Percentiles rank a stretch among this genome's conserved stretches.
These are phyloP conservation scores for Microstegium vimineum DNA, from an alignment of 176 grass and related monocot genomes.

Conservation along the genomic window DNA sequence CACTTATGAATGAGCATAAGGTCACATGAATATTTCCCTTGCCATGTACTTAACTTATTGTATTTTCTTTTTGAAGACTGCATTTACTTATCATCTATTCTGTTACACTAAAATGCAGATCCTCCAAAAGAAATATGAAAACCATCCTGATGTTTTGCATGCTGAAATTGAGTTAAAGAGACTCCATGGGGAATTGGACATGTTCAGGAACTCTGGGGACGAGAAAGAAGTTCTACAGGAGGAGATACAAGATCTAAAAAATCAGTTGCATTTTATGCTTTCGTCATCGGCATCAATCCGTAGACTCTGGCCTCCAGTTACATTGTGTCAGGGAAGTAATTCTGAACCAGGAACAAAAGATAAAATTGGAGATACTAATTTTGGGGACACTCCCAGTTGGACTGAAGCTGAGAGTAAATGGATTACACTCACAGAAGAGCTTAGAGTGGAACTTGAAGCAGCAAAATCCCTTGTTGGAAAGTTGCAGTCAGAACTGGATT, in stretches of 20 bases:
- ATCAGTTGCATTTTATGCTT: constrained; percentile 73
- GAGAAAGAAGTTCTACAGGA: constrained; percentile 83
- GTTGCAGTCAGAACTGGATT: constrained; percentile 63
- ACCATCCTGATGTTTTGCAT: constrained; percentile 74
- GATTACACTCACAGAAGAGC: constrained; percentile 79
- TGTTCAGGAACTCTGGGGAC: constrained; percentile 59
- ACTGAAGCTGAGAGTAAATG: constrained; percentile 73
- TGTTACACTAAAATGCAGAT: constrained; percentile 44
- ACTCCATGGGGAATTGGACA: constrained; percentile 67
- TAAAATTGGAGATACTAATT: constrained; percentile 35
- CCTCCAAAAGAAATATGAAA: constrained; percentile 80
- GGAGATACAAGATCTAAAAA: constrained; percentile 88
- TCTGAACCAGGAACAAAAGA: constrained; percentile 49
- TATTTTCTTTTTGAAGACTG: not conserved
- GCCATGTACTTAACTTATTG: not conserved
- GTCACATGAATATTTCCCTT: constrained; percentile 25
- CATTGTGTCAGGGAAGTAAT: constrained; percentile 29
- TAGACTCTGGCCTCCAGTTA: constrained; percentile 35
- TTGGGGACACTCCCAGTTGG: constrained; percentile 38
- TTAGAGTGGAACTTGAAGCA: constrained; percentile 75
- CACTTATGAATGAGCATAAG: constrained; percentile 87
- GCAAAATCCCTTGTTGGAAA: constrained; percentile 47
- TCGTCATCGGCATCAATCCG: constrained; percentile 46
- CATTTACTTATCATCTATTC: constrained; percentile 19
- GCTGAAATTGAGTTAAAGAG: constrained; percentile 76